A percentile compares a stretch with the other conserved stretches of the same genome.
These are phyloP conservation scores for Cyclotella choctawhatcheeana DNA, from an alignment of 108 stramenopile species.

Conservation along the genomic window DNA sequence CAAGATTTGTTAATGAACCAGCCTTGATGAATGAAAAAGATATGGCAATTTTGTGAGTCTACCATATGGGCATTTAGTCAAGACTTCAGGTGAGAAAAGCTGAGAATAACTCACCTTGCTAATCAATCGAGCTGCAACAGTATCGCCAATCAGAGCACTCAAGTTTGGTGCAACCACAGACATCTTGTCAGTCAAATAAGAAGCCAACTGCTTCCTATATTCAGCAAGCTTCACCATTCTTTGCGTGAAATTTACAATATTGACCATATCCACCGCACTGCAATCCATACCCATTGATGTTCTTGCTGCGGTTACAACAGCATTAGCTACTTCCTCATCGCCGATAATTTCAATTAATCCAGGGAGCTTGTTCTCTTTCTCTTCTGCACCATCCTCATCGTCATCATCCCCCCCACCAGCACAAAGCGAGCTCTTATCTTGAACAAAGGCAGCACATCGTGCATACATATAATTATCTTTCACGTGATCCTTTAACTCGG, in stretches of 20 bases:
- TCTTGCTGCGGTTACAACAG: constrained; percentile 91
- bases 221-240: constrained; percentile 98
- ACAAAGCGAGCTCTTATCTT: constrained; percentile 79
- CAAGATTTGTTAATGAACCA: constrained; percentile 96
- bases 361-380: constrained; percentile 66
- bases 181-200: constrained; percentile 97
- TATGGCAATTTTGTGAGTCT: not conserved
- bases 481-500: constrained; percentile 95
- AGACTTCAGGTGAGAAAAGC: too few relatives aligned
- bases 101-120: constrained; percentile 95
- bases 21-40: constrained; percentile 54
- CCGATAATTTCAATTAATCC: constrained; percentile 90
- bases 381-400: constrained; percentile 51
- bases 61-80: too few relatives aligned
- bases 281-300: constrained; percentile 99
- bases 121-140: constrained; percentile 98
- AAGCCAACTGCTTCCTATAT: constrained; percentile 92
- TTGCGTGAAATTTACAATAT: constrained; percentile 96
- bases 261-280: constrained; percentile 96
- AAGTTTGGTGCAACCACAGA: constrained; percentile 97
- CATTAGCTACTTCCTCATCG: constrained; percentile 90
- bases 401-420: constrained; percentile 43
- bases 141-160: constrained; percentile 97
- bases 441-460: constrained; percentile 85
- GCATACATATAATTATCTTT: constrained; percentile 99